Evolutionary conservation across 805 yeast genomes (phyloP).

Genomic region (Nematodospora valgi): DNA sequence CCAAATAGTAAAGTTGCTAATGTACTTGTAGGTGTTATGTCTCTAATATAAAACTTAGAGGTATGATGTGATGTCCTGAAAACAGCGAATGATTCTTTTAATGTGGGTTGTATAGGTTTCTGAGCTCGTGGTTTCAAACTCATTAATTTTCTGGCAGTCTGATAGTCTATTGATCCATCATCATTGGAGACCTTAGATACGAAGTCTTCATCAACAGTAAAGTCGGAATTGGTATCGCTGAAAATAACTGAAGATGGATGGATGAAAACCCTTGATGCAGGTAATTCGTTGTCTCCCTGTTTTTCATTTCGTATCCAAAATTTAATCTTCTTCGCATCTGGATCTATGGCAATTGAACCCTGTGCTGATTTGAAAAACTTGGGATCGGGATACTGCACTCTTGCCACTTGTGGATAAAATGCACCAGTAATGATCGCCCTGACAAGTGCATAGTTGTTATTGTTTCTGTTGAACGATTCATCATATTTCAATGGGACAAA

Average conservation of each 20-base stretch:
- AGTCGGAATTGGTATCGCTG: constrained; percentile 33
- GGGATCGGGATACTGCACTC: constrained; percentile 79
- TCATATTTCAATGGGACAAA: constrained; percentile 58
- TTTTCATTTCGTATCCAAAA: constrained; percentile 70
- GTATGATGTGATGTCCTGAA: constrained; percentile 62
- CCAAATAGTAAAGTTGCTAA: constrained; percentile 78
- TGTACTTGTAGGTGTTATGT: constrained; percentile 75
- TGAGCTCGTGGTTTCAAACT: constrained; percentile 40
- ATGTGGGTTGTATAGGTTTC: constrained; percentile 23
- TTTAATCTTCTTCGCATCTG: constrained; percentile 70
- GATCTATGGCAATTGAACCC: constrained; percentile 85
- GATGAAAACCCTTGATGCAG: constrained; percentile 70
- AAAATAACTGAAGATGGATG: constrained; percentile 86
- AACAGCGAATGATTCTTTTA: constrained; percentile 58
- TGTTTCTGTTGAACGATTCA: constrained; percentile 47
- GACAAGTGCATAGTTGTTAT: constrained; percentile 47
- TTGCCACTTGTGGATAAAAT: constrained; percentile 76
- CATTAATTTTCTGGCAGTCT: constrained; percentile 24
- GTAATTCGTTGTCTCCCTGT: constrained; percentile 32
- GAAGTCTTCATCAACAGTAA: constrained; percentile 7
- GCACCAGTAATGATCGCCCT: constrained; percentile 76
- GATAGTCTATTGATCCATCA: constrained; percentile 38
- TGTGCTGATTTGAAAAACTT: constrained; percentile 64
- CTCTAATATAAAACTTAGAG: constrained; percentile 65
- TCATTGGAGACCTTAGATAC: constrained; percentile 20